Evolutionary conservation across 345 rosid species (phyloP).

Genomic region (Barbarea vulgaris): DNA sequence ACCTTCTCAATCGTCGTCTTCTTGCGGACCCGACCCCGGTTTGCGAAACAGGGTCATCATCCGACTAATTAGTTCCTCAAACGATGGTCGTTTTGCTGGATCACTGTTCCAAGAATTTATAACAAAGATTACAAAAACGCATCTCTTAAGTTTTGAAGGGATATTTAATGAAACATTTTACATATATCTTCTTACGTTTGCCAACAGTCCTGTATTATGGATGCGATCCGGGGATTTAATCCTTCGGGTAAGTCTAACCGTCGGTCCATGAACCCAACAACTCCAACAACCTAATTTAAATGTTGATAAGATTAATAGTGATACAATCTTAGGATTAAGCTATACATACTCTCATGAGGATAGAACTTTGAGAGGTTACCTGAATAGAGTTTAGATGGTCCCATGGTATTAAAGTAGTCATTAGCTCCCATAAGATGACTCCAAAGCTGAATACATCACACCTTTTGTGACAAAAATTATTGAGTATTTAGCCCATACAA

Average conservation of each 20-base stretch:
- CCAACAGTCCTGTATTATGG: slow-evolving; percentile 81
- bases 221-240: slow-evolving; percentile 62
- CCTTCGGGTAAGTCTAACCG: slow-evolving; percentile 79
- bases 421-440: slow-evolving; percentile 81
- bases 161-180: background rate
- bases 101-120: slow-evolving; percentile 48
- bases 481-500: background rate
- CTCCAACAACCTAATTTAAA: slow-evolving; percentile 66
- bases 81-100: slow-evolving; percentile 69
- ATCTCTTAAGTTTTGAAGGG: background rate
- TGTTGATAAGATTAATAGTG: background rate
- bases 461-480: slow-evolving; percentile 47
- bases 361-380: slow-evolving; percentile 42
- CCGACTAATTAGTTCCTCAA: slow-evolving; percentile 65
- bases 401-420: slow-evolving; percentile 87
- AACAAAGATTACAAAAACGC: background rate
- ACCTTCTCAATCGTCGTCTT: slow-evolving; percentile 31
- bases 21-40: slow-evolving; percentile 33
- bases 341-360: background rate
- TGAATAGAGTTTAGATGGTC: slow-evolving; percentile 66
- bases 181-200: slow-evolving; percentile 47
- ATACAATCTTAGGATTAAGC: background rate
- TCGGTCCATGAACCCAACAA: slow-evolving; percentile 92
- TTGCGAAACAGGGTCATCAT: slow-evolving; percentile 53
- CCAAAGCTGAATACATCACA: slow-evolving; percentile 91